phyloP scores from a whole-genome alignment of 768 basidiomycete species.

The Lactifluus rugatus region DNA sequence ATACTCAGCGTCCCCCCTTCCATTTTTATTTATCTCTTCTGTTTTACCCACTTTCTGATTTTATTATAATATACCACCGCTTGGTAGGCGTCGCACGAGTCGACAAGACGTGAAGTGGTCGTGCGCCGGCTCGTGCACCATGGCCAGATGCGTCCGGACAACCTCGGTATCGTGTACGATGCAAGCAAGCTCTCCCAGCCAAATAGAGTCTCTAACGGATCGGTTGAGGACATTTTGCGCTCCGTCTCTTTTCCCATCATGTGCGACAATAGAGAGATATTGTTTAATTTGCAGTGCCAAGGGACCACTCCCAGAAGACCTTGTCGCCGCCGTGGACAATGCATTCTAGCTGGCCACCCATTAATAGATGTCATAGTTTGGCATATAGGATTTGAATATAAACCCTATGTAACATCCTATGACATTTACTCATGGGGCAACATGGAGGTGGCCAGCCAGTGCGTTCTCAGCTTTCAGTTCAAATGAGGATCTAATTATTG shows the following conservation, averaged over 20 bases:
- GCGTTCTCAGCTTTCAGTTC: background rate
- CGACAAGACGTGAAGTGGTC: constrained; percentile 33
- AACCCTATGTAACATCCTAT: constrained; percentile 11
- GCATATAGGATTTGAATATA: constrained; percentile 27
- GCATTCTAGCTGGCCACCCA: no score
- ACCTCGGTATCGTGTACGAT: constrained; percentile 33
- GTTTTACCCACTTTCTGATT: background rate
- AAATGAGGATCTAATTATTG: background rate
- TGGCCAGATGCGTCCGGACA: constrained; percentile 27
- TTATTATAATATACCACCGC: no score
- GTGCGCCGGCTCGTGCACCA: constrained; percentile 36
- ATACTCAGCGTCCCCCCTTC: background rate
- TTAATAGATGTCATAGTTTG: no score
- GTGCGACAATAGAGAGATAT: background rate
- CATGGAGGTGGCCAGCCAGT: no score
- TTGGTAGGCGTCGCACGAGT: constrained; percentile 23
- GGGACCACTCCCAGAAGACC: constrained; percentile 31
- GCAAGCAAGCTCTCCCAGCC: constrained; percentile 31
- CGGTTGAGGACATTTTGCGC: constrained; percentile 2
- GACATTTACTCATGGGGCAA: background rate
- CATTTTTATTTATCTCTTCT: background rate
- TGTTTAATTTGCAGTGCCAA: constrained; percentile 10
- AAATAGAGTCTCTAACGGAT: constrained; percentile 19
- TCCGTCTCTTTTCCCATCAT: background rate
- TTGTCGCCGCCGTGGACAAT: constrained; percentile 29